Evolutionary conservation across 2,329 filamentous ascomycete species (phyloP).

Genomic region (Cladosporium sp.): DNA sequence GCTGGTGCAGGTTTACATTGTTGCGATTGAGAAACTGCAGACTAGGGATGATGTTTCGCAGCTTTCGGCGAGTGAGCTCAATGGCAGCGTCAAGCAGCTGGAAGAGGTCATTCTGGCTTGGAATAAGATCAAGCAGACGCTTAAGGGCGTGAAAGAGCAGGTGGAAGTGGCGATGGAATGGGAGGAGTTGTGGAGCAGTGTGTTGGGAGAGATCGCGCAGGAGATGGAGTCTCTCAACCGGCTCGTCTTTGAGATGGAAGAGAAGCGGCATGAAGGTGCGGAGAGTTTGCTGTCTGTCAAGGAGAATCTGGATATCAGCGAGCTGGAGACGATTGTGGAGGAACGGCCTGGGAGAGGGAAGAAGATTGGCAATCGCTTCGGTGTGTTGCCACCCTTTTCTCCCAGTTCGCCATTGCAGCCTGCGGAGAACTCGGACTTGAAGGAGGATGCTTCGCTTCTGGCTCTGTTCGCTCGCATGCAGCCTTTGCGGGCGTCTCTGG

Average conservation of each 20-base stretch:
- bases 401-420: constrained; percentile 60
- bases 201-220: constrained; percentile 85
- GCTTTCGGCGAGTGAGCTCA: constrained; percentile 67
- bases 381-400: constrained; percentile 52
- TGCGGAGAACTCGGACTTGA: constrained; percentile 52
- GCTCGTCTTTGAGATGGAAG: constrained; percentile 96
- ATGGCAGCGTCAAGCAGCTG: constrained; percentile 78
- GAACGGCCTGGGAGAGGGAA: constrained; percentile 60
- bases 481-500: constrained; percentile 82
- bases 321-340: constrained; percentile 89
- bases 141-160: constrained; percentile 78
- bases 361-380: constrained; percentile 62
- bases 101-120: constrained; percentile 80
- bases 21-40: constrained; percentile 90
- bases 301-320: constrained; percentile 68
- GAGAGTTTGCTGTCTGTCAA: constrained; percentile 53
- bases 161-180: constrained; percentile 98
- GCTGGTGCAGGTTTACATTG: constrained; percentile 86
- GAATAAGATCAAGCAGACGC: constrained; percentile 70
- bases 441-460: constrained; percentile 83
- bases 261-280: constrained; percentile 79
- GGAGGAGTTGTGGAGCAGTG: constrained; percentile 94
- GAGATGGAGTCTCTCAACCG: constrained; percentile 77
- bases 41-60: constrained; percentile 66
- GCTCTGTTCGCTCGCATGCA: constrained; percentile 94